Evolutionary conservation across 768 basidiomycete species (phyloP).

Genomic region (Tulasnella sp.): DNA sequence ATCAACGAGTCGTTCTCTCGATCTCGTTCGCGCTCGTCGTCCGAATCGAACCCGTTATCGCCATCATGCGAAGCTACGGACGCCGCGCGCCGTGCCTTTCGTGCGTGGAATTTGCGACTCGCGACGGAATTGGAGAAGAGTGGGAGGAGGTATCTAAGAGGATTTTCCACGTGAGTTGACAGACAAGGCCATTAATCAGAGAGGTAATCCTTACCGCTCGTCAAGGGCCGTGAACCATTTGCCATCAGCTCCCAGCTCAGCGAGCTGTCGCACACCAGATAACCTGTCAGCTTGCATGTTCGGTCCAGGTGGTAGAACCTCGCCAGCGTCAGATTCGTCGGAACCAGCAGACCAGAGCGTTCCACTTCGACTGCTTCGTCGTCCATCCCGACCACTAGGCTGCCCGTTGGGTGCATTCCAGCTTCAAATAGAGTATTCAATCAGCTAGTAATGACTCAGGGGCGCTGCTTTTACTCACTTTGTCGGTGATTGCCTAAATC

Average conservation of each 20-base stretch:
- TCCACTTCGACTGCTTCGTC: neutral
- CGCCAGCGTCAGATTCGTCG: constrained; percentile 1
- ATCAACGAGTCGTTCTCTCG: neutral
- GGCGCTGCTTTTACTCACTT: neutral
- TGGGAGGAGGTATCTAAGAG: constrained; percentile 57
- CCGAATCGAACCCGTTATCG: constrained; percentile 4
- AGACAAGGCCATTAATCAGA: neutral
- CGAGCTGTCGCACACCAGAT: constrained; percentile 9
- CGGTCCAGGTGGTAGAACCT: neutral
- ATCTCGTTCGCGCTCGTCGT: constrained; percentile 12
- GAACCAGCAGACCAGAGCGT: neutral
- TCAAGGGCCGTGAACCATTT: constrained; percentile 96
- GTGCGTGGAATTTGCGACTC: constrained; percentile 77
- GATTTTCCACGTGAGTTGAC: neutral
- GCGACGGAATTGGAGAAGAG: constrained; percentile 89
- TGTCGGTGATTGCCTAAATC: neutral
- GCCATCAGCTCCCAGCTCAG: constrained; percentile 48
- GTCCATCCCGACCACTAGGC: neutral
- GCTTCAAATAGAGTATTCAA: neutral
- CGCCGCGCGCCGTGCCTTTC: constrained; percentile 23
- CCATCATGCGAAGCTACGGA: neutral
- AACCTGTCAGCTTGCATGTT: neutral
- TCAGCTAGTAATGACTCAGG: neutral
- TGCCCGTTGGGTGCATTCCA: neutral
- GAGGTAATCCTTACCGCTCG: constrained; percentile 40